Conservation (phyloP, 768 basidiomycete species). For the Asterophora lycoperdoides region DNA sequence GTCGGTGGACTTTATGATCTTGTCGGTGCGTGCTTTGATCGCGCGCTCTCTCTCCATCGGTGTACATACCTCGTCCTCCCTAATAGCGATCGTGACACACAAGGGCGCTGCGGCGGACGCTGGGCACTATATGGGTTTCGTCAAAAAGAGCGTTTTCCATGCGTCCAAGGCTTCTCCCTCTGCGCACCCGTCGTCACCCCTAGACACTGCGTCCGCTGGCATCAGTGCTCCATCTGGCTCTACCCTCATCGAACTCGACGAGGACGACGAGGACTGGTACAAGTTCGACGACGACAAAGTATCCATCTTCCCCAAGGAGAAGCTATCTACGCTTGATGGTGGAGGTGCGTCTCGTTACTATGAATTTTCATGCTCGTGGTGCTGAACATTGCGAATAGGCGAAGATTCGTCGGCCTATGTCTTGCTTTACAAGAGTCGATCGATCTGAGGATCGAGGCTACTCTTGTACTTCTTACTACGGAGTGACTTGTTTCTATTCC, state of each 20-base stretch:
- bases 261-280: conserved; percentile 84
- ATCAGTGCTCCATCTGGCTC: conserved; percentile 14
- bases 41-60: too few species aligned
- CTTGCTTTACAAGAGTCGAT: conserved; percentile 73
- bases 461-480: too few species aligned
- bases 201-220: conserved; percentile 15
- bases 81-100: conserved; percentile 86
- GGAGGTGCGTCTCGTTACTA: conserved; percentile 48
- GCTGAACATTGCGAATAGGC: conserved; percentile 25
- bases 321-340: conserved; percentile 79
- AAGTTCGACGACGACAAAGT: conserved; percentile 98
- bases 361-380: neutral
- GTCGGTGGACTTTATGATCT: conserved; percentile 86
- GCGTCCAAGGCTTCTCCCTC: conserved; percentile 25
- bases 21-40: conserved; percentile 47
- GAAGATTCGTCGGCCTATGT: conserved; percentile 91
- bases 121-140: conserved; percentile 94
- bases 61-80: too few species aligned
- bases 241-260: conserved; percentile 37
- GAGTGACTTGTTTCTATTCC: too few species aligned
- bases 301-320: conserved; percentile 79
- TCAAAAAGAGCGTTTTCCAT: conserved; percentile 72
- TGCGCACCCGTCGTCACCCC: conserved; percentile 12
- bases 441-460: conserved; percentile 6
- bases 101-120: conserved; percentile 94